Percentiles rank a stretch among this genome's conserved stretches.
Evolutionary conservation across 2,329 filamentous ascomycete genomes (phyloP).

Genomic region (Neopestalotiopsis sp.): DNA sequence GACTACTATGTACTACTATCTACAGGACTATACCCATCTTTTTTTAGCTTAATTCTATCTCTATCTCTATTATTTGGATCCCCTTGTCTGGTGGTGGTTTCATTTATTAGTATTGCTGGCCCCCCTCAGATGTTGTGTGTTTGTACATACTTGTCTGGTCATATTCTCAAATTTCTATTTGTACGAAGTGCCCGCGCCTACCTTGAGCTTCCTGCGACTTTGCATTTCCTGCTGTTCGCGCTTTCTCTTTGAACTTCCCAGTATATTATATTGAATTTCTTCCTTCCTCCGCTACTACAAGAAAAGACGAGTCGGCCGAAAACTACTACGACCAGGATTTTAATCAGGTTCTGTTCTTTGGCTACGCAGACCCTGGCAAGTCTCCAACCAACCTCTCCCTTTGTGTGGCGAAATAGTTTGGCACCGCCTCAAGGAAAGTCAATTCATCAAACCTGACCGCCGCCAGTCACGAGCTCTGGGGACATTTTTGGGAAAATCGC

Average conservation of each 20-base stretch:
- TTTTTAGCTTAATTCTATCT: constrained; percentile 1
- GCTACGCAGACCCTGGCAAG: neutral
- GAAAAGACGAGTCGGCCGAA: neutral
- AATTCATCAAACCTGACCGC: constrained; percentile 15
- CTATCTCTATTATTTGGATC: neutral
- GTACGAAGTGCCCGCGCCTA: neutral
- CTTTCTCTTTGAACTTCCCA: neutral
- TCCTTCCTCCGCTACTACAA: neutral
- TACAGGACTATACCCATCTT: neutral
- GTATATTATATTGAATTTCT: neutral
- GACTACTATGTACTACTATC: neutral
- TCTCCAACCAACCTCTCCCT: constrained; percentile 5
- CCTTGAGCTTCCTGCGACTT: neutral
- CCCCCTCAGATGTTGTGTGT: neutral
- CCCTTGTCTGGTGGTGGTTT: neutral
- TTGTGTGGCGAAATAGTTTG: constrained; percentile 19
- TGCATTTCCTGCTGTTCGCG: neutral
- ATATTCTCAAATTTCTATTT: too few relatives aligned
- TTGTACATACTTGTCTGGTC: too few relatives aligned
- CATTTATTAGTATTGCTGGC: neutral
- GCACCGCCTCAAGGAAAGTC: constrained; percentile 23
- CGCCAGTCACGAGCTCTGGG: constrained; percentile 21
- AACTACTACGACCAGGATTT: neutral
- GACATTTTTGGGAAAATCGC: constrained; percentile 9
- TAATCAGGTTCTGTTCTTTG: neutral